Conservation (phyloP, 2,329 filamentous ascomycete species). For the Orbilia brochopaga region DNA sequence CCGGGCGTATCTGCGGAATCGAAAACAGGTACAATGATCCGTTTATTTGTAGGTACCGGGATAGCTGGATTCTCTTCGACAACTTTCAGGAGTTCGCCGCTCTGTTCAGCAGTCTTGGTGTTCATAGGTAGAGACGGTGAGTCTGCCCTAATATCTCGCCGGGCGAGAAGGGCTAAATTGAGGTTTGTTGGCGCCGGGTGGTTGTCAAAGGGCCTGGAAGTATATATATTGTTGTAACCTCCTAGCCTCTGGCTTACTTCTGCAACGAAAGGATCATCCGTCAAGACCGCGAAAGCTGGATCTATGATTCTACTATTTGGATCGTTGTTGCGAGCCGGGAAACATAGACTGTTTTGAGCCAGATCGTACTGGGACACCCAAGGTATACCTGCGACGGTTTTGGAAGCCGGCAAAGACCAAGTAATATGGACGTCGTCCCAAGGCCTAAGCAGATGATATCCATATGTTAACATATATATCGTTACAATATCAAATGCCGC, state of each 20-base stretch:
- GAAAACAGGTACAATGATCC: constrained; percentile 9
- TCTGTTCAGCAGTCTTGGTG: background rate
- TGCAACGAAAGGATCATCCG: constrained; percentile 8
- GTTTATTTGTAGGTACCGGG: background rate
- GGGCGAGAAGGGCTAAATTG: background rate
- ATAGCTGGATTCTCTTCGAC: background rate
- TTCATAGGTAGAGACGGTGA: background rate
- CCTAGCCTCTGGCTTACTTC: constrained; percentile 1
- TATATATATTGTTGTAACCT: background rate
- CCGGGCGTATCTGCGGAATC: no score
- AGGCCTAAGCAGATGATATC: background rate
- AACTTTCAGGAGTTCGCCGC: background rate
- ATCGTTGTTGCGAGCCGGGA: background rate
- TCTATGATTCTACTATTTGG: constrained; percentile 5
- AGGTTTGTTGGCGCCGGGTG: background rate
- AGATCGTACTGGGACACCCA: constrained; percentile 17
- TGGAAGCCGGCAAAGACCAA: constrained; percentile 7
- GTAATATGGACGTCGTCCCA: constrained; percentile 14
- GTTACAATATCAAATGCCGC: background rate
- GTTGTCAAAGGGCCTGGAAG: background rate
- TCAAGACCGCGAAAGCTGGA: constrained; percentile 21
- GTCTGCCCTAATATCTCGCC: background rate
- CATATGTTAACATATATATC: background rate
- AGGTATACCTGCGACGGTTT: background rate
- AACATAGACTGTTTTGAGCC: constrained; percentile 6